These are phyloP conservation scores for Macrocybe gigantea DNA, from an alignment of 768 basidiomycete species.

Conservation along the genomic window DNA sequence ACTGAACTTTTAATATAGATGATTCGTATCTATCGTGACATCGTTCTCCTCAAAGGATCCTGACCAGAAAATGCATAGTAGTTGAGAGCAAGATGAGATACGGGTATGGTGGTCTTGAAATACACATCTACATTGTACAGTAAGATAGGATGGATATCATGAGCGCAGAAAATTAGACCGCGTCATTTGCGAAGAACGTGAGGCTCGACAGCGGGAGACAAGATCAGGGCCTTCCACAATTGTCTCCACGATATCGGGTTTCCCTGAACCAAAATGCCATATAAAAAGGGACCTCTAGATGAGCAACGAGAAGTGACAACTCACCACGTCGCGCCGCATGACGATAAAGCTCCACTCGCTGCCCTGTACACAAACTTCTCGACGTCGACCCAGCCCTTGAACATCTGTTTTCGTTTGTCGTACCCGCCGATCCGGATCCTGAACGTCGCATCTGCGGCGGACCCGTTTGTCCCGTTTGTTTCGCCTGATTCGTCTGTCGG, in stretches of 20 bases:
- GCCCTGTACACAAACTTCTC: slow-evolving; percentile 52
- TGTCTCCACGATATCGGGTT: slow-evolving; percentile 76
- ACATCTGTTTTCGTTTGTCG: slow-evolving; percentile 56
- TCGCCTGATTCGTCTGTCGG: neutral
- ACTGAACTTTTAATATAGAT: too few species aligned
- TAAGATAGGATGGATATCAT: slow-evolving; percentile 16
- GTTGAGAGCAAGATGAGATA: too few species aligned
- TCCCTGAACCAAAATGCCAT: slow-evolving; percentile 36
- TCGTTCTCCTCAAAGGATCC: too few species aligned
- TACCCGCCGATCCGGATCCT: slow-evolving; percentile 61
- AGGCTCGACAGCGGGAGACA: slow-evolving; percentile 45
- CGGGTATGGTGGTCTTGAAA: too few species aligned
- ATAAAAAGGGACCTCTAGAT: neutral
- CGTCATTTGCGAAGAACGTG: slow-evolving; percentile 38
- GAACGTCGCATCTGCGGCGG: slow-evolving; percentile 15
- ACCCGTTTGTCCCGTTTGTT: slow-evolving; percentile 2
- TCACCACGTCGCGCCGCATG: slow-evolving; percentile 64
- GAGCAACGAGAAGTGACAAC: slow-evolving; percentile 14
- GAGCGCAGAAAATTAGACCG: too few species aligned
- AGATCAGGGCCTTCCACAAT: slow-evolving; percentile 63
- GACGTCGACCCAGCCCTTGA: slow-evolving; percentile 72
- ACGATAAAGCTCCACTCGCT: slow-evolving; percentile 58
- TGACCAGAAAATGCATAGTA: too few species aligned
- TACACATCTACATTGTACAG: too few species aligned
- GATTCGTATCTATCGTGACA: too few species aligned